Conservation (phyloP, 2,329 filamentous ascomycete genomes). For the Aphanocladium album region DNA sequence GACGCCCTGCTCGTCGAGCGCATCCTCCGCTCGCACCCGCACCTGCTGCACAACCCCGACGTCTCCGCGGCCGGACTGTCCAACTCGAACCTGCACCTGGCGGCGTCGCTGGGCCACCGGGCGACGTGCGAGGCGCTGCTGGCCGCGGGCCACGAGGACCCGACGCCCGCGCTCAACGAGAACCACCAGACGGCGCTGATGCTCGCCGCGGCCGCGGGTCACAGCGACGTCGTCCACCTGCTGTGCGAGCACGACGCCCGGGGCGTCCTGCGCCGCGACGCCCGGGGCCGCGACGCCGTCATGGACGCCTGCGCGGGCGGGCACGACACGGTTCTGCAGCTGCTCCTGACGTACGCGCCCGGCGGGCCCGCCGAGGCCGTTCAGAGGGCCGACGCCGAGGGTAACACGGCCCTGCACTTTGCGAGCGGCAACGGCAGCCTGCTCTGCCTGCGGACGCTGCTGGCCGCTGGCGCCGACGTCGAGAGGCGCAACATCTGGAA, state of each 20-base stretch:
- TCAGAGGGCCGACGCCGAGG: conserved; percentile 58
- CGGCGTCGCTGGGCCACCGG: conserved; percentile 66
- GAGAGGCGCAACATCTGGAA: conserved; percentile 67
- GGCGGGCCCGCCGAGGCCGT: conserved; percentile 50
- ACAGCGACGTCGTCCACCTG: conserved; percentile 68
- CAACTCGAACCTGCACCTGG: conserved; percentile 80
- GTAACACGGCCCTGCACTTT: conserved; percentile 86
- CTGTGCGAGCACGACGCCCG: conserved; percentile 60
- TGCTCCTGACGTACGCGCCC: conserved; percentile 57
- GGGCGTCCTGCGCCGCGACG: conserved; percentile 61
- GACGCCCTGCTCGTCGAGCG: conserved; percentile 68
- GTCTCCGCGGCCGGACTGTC: conserved; percentile 60
- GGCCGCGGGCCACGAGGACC: conserved; percentile 68
- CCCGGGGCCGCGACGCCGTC: conserved; percentile 65
- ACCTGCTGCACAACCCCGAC: conserved; percentile 74
- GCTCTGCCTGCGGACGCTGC: conserved; percentile 68
- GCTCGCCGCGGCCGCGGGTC: conserved; percentile 65
- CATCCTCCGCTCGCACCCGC: conserved; percentile 68
- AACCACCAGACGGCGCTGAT: conserved; percentile 76
- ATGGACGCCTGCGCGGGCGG: conserved; percentile 59
- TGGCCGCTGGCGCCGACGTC: conserved; percentile 73
- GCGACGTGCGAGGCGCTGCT: conserved; percentile 67
- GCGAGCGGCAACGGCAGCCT: conserved; percentile 78
- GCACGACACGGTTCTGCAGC: conserved; percentile 60
- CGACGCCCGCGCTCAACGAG: conserved; percentile 70